Percentiles rank a stretch among this genome's conserved stretches.
Conservation (phyloP, 768 basidiomycete genomes). For the Lactifluus echinatus region DNA sequence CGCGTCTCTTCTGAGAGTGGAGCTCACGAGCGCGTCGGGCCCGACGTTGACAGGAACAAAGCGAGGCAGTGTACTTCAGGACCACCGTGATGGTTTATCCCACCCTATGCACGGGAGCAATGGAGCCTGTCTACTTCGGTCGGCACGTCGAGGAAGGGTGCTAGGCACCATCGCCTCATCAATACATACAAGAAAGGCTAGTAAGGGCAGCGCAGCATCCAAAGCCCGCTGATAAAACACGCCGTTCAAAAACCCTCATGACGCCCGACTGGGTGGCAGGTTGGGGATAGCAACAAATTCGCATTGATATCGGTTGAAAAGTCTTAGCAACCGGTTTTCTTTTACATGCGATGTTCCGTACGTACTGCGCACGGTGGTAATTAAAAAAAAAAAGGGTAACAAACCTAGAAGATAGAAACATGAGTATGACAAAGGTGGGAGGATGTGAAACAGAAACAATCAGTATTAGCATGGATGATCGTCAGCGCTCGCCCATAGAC, state of each 20-base stretch:
- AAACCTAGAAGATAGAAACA: not conserved
- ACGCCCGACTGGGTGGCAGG: not conserved
- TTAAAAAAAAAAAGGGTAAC: not conserved
- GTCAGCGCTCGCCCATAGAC: slow-evolving; percentile 64
- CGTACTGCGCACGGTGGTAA: not conserved
- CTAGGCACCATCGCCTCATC: not conserved
- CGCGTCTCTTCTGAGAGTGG: not conserved
- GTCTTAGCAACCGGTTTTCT: not conserved
- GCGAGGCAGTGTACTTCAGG: not conserved
- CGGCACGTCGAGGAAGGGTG: not conserved
- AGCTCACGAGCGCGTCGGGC: too few species aligned
- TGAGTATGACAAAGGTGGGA: slow-evolving; percentile 12
- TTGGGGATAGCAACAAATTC: not conserved
- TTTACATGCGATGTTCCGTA: not conserved
- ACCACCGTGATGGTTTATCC: not conserved
- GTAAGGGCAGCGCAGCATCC: not conserved
- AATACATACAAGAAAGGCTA: slow-evolving; percentile 4
- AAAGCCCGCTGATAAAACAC: not conserved
- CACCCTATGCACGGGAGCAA: not conserved
- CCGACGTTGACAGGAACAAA: not conserved
- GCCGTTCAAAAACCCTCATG: not conserved
- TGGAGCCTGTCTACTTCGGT: not conserved
- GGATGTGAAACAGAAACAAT: slow-evolving; percentile 25
- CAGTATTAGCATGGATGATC: slow-evolving; percentile 86
- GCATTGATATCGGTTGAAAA: too few species aligned